Evolutionary conservation across 176 grass and related monocot species (phyloP).

Genomic region (maize (Zea mays)): Zm-B73-REFERENCE-NAM-5.0 NC_050101.1:138050501-138051000

Average conservation of each 20-base stretch:
- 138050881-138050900: constrained; percentile 78
- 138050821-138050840: constrained; percentile 89
- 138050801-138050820: constrained; percentile 89
- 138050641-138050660: constrained; percentile 64
- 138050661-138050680: constrained; percentile 62
- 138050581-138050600: not conserved
- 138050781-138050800: constrained; percentile 94
- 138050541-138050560: not conserved
- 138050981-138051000: constrained; percentile 25
- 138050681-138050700: constrained; percentile 89
- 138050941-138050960: constrained; percentile 22
- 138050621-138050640: constrained; percentile 47
- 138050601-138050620: not conserved
- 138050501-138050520: not conserved
- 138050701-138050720: constrained; percentile 90
- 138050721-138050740: constrained; percentile 77
- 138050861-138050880: constrained; percentile 72
- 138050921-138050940: constrained; percentile 57
- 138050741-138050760: constrained; percentile 90
- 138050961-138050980: constrained; percentile 34
- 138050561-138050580: not conserved
- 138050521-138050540: not conserved
- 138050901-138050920: constrained; percentile 81
- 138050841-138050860: constrained; percentile 65
- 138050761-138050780: constrained; percentile 86